Evolutionary conservation across 2,329 filamentous ascomycete species (phyloP).

Genomic region (Ceratocystis eucalypticola): DNA sequence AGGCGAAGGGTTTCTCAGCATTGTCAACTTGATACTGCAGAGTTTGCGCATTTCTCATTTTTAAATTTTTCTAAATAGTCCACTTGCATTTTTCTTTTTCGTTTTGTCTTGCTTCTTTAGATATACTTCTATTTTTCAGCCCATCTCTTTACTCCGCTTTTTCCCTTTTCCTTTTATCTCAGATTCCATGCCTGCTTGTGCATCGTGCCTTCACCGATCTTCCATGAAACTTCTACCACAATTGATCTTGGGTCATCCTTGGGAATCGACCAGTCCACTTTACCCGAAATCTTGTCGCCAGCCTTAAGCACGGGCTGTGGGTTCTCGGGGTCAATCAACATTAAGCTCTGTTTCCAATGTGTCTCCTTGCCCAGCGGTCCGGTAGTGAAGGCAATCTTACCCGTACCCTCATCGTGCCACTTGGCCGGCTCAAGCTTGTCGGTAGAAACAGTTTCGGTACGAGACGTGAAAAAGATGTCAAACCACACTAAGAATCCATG

Average conservation of each 20-base stretch:
- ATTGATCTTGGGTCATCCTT: constrained; percentile 56
- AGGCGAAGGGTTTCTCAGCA: constrained; percentile 82
- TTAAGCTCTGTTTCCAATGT: constrained; percentile 79
- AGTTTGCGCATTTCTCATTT: constrained; percentile 64
- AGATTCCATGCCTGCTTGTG: constrained; percentile 39
- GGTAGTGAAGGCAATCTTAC: constrained; percentile 75
- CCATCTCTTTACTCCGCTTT: not conserved
- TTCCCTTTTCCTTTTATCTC: constrained; percentile 10
- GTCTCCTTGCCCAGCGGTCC: constrained; percentile 64
- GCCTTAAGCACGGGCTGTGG: constrained; percentile 34
- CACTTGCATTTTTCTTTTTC: not conserved
- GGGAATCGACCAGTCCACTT: constrained; percentile 56
- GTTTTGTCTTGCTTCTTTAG: not conserved
- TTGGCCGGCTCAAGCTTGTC: constrained; percentile 42
- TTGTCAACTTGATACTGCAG: constrained; percentile 74
- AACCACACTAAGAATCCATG: constrained; percentile 90
- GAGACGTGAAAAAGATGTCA: constrained; percentile 73
- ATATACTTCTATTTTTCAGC: not conserved
- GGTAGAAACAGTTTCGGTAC: constrained; percentile 36
- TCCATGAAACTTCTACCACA: constrained; percentile 52
- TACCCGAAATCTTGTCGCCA: constrained; percentile 48
- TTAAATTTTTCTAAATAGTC: constrained; percentile 25
- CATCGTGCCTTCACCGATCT: constrained; percentile 30
- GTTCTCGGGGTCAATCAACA: constrained; percentile 51
- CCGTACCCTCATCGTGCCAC: constrained; percentile 43